phyloP scores from a whole-genome alignment of 176 grass and related monocot genomes.

The Musa troglodytarum region DNA sequence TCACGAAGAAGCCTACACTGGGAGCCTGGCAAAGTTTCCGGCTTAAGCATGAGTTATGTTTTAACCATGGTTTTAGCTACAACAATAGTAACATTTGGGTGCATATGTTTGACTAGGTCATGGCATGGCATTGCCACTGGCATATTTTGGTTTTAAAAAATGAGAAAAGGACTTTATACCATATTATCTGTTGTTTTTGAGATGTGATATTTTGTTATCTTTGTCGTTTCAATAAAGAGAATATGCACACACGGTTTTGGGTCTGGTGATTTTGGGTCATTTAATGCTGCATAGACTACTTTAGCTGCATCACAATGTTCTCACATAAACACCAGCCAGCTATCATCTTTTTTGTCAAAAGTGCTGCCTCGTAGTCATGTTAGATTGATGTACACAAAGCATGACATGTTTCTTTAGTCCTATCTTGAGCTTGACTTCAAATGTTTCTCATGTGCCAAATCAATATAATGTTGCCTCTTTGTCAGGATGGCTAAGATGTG shows the following conservation, averaged over 20 bases:
- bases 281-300: neutral
- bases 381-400: neutral
- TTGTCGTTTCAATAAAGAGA: neutral
- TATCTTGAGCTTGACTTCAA: neutral
- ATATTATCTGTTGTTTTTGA: neutral
- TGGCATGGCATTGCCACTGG: no score
- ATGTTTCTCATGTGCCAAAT: neutral
- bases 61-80: neutral
- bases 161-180: neutral
- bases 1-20: no score
- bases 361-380: neutral
- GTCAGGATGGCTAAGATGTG: conserved; percentile 65
- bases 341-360: neutral
- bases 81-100: neutral
- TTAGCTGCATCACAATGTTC: neutral
- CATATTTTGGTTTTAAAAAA: neutral
- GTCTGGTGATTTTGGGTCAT: no score
- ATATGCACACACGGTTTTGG: no score
- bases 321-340: neutral
- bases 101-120: neutral
- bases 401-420: neutral
- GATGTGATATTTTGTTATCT: neutral
- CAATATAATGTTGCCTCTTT: neutral
- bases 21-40: neutral
- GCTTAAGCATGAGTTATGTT: neutral